Evolutionary conservation across 2,329 filamentous ascomycete genomes (phyloP), one percentile per base, ranked within the genome.

Genomic region (Xylariaceae sp.): DNA sequence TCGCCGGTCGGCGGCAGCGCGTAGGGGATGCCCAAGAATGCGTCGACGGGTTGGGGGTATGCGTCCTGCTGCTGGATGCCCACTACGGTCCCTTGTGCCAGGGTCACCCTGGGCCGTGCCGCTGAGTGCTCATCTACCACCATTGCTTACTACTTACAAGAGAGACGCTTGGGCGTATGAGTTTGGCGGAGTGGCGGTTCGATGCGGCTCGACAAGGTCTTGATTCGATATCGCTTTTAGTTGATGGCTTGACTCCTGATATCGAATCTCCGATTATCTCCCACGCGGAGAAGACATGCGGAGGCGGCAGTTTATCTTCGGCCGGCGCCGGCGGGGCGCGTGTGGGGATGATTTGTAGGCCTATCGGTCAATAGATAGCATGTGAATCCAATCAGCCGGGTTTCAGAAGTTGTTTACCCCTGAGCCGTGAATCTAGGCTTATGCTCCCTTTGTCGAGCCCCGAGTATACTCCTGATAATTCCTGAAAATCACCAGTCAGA

Each of bases 11-110:
- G 78, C 2, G 78, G 75, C 2, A 76, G 63, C 0, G 77, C 79
- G 57, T 81, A 82, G 0, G 78, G 79, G 10, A 83, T 74, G 1
- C 79, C 78, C 0, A 78, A 67, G 60, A 83, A 83, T 12, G 68
- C 62, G 23, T 77, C 74, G 18, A 77, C 61, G 0, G 69, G 58
- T 6, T 62, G 52, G n/a, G 60, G 60, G 40, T 53, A 61, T 9
- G 41, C 41, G 20, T 53, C 32, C 18, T 50, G 40, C 61, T 67
- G 53, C 7, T 61, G 54, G 32, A 63, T 62, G 19, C 71, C 71
- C 7, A 69, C 54, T 19, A 72, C 62, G 2, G 58, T 61, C 14
- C 62, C 62, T 47, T 65, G 62, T 4, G 21, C 21, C 16, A 64
- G 50, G 14, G 37, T 48, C n/a, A 64, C 62, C 40, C 40, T 40